A percentile compares a stretch with the other conserved stretches of the same genome.
Evolutionary conservation across 192 early-diverging fungal species (phyloP).

Genomic region (Jimgerdemannia lactiflua): DNA sequence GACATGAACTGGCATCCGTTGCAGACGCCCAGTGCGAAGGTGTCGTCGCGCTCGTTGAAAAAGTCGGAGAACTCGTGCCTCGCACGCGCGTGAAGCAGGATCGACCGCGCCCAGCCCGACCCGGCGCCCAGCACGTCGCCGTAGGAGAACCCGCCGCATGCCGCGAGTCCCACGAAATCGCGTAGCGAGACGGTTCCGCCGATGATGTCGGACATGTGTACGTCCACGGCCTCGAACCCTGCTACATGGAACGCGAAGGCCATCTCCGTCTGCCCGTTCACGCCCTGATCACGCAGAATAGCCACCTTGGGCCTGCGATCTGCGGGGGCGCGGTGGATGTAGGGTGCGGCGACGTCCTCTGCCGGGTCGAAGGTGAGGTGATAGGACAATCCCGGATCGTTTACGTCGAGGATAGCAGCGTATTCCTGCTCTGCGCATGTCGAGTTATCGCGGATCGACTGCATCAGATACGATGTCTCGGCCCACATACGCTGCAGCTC

Average conservation of each 20-base stretch:
- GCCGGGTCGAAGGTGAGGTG: slow-evolving; percentile 79
- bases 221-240: slow-evolving; percentile 94
- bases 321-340: slow-evolving; percentile 11
- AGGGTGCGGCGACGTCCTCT: slow-evolving; percentile 32
- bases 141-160: slow-evolving; percentile 98
- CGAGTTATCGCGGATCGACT: slow-evolving; percentile 87
- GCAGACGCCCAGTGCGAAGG: slow-evolving; percentile 96
- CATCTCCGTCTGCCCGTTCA: slow-evolving; percentile 95
- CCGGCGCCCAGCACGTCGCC: slow-evolving; percentile 99
- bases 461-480: slow-evolving; percentile 91
- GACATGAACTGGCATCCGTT: slow-evolving; percentile 99
- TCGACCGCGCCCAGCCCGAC: slow-evolving; percentile 94
- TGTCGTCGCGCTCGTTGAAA: slow-evolving; percentile 79
- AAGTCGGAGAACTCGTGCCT: slow-evolving; percentile 76
- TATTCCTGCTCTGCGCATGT: slow-evolving; percentile 83
- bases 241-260: slow-evolving; percentile 91
- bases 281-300: slow-evolving; percentile 96
- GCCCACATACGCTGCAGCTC: slow-evolving; percentile 83
- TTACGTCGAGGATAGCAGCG: slow-evolving; percentile 60
- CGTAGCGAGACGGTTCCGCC: slow-evolving; percentile 54
- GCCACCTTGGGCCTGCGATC: slow-evolving; percentile 76
- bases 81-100: slow-evolving; percentile 70
- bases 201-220: slow-evolving; percentile 98
- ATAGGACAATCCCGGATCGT: slow-evolving; percentile 79
- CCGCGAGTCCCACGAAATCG: slow-evolving; percentile 85